These are phyloP conservation scores for Solanum hybrid DNA, from an alignment of 305 asterid genomes.

Conservation along the genomic window DNA sequence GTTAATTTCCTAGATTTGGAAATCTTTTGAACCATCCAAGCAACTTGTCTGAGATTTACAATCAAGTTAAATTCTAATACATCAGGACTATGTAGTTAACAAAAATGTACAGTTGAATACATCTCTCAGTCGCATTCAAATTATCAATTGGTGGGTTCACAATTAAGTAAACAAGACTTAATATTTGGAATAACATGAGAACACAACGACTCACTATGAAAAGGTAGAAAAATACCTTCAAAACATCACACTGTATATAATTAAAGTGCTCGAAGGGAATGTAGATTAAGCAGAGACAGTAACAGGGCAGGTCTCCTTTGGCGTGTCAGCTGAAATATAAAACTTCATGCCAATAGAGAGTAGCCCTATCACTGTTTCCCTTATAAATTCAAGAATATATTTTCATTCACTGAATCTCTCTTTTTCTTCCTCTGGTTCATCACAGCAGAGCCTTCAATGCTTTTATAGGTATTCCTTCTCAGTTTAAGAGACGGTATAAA, in stretches of 20 bases:
- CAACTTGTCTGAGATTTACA: neutral
- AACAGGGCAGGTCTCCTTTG: no score
- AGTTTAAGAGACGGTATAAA: slow-evolving; percentile 17
- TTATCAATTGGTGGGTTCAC: neutral
- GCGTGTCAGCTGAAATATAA: neutral
- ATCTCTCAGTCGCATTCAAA: neutral
- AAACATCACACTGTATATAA: neutral
- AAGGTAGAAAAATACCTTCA: neutral
- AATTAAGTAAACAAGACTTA: neutral
- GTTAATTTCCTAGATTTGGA: neutral
- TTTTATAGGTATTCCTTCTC: no score
- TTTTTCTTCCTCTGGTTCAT: neutral
- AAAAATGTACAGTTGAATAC: neutral
- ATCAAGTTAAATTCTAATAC: neutral
- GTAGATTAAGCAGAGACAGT: neutral
- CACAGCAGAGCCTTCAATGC: neutral
- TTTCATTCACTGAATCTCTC: no score
- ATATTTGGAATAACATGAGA: neutral
- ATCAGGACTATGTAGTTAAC: neutral
- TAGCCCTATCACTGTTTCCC: slow-evolving; percentile 39
- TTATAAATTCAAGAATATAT: neutral
- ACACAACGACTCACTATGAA: neutral
- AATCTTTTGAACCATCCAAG: neutral
- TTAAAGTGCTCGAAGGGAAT: neutral
- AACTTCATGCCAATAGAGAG: slow-evolving; percentile 41